These are phyloP conservation scores for Yarrowia bubula DNA, from an alignment of 805 yeast species.

Conservation along the genomic window DNA sequence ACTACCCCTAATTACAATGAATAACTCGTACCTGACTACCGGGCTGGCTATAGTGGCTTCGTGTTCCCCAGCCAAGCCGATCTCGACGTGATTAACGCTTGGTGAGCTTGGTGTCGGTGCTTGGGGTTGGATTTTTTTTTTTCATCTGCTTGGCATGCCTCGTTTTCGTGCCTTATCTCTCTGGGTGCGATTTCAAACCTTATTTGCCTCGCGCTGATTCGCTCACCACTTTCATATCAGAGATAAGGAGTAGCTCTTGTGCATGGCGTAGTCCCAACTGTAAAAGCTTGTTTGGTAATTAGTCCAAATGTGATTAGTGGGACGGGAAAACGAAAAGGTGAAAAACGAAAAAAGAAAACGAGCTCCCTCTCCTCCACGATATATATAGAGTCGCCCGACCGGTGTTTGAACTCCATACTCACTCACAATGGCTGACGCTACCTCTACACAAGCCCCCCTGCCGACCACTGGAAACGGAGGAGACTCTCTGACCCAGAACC, in stretches of 20 bases:
- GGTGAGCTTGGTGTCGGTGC: neutral
- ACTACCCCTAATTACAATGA: too few species aligned
- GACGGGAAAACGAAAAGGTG: neutral
- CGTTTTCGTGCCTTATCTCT: conserved; percentile 26
- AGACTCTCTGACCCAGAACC: conserved; percentile 66
- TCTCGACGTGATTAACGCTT: neutral
- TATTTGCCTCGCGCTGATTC: neutral
- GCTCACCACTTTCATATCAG: conserved; percentile 14
- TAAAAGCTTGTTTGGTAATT: neutral
- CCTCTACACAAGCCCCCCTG: conserved; percentile 24
- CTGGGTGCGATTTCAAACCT: neutral
- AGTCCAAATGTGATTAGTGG: conserved; percentile 11
- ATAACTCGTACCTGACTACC: too few species aligned
- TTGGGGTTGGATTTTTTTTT: neutral
- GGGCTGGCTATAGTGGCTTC: too few species aligned
- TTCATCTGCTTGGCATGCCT: conserved; percentile 10
- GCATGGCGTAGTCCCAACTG: neutral
- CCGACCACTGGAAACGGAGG: conserved; percentile 60
- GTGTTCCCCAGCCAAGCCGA: neutral
- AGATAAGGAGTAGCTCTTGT: conserved; percentile 17
- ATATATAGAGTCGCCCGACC: neutral
- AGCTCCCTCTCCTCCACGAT: neutral
- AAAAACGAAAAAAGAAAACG: neutral
- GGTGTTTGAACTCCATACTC: neutral
- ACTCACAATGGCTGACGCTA: conserved; percentile 22